Percentiles rank a stretch among this genome's conserved stretches.
Evolutionary conservation across 352 stramenopile species (phyloP).

Genomic region (Pythium vanterpoolii): DNA sequence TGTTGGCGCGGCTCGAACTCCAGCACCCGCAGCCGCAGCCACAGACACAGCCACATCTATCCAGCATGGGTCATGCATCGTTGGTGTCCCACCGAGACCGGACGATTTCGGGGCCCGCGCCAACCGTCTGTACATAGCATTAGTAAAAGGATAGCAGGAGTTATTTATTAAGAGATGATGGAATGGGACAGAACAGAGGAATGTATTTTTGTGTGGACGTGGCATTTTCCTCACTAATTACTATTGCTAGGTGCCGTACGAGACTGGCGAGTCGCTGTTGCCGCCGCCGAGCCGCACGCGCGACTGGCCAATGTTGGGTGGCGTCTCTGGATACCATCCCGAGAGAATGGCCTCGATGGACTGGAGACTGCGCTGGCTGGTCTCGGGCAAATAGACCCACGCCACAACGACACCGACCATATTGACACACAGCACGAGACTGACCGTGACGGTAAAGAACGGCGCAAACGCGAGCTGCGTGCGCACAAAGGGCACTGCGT

Average conservation of each 20-base stretch:
- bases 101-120: background rate
- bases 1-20: constrained; percentile 37
- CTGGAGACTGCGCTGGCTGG: constrained; percentile 69
- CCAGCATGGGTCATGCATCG: background rate
- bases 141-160: background rate
- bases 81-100: too few relatives aligned
- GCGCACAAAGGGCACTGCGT: constrained; percentile 37
- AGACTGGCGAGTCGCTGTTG: background rate
- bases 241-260: constrained; percentile 2
- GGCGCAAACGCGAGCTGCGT: constrained; percentile 28
- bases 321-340: constrained; percentile 70
- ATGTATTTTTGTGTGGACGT: background rate
- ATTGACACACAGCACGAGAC: constrained; percentile 47
- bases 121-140: background rate
- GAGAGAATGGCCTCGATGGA: constrained; percentile 77
- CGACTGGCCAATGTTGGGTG: constrained; percentile 37
- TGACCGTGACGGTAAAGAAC: constrained; percentile 36
- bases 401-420: constrained; percentile 39
- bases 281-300: constrained; percentile 47
- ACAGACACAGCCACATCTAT: background rate
- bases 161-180: background rate
- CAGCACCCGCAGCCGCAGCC: background rate
- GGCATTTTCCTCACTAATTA: background rate
- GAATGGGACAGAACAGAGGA: background rate
- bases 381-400: constrained; percentile 74